Evolutionary conservation across 1,284 basidiomycete genomes (phyloP).

Genomic region (Phylloboletellus chloephorus): DNA sequence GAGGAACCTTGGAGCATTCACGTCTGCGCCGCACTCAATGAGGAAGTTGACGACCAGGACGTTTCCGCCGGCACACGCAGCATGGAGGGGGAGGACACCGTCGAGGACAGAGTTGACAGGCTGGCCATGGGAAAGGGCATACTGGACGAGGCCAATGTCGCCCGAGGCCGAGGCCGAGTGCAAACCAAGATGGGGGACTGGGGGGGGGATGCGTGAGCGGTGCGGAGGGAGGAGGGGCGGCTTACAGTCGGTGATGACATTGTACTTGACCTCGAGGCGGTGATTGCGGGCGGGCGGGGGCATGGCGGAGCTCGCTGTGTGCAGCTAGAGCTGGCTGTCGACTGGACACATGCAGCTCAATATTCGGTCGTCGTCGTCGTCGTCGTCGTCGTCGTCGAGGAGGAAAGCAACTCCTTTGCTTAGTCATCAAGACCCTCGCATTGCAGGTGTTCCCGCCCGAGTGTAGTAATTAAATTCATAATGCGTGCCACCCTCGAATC

Average conservation of each 20-base stretch:
- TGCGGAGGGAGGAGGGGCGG: neutral
- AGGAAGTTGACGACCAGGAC: slow-evolving; percentile 80
- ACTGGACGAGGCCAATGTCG: slow-evolving; percentile 82
- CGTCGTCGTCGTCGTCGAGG: slow-evolving; percentile 6
- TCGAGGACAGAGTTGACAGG: slow-evolving; percentile 90
- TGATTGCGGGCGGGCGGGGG: slow-evolving; percentile 18
- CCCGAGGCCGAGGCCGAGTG: slow-evolving; percentile 87
- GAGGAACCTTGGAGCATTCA: slow-evolving; percentile 77
- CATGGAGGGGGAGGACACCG: slow-evolving; percentile 88
- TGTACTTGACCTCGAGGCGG: slow-evolving; percentile 63
- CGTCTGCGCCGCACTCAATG: slow-evolving; percentile 88
- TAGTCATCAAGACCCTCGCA: slow-evolving; percentile 19
- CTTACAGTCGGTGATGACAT: slow-evolving; percentile 75
- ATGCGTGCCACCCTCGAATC: too few relatives aligned
- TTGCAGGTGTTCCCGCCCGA: too few relatives aligned
- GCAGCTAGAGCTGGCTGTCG: too few relatives aligned
- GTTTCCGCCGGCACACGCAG: slow-evolving; percentile 82
- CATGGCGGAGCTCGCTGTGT: too few relatives aligned
- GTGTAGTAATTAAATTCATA: too few relatives aligned
- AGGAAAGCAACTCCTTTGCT: slow-evolving; percentile 7
- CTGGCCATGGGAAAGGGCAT: slow-evolving; percentile 87
- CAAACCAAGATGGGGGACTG: slow-evolving; percentile 81
- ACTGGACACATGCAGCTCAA: too few relatives aligned
- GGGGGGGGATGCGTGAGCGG: neutral
- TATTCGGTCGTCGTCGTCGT: slow-evolving; percentile 1